These are phyloP conservation scores for Diophrys appendiculata DNA, from an alignment of 73 alveolate species.

Conservation along the genomic window DNA sequence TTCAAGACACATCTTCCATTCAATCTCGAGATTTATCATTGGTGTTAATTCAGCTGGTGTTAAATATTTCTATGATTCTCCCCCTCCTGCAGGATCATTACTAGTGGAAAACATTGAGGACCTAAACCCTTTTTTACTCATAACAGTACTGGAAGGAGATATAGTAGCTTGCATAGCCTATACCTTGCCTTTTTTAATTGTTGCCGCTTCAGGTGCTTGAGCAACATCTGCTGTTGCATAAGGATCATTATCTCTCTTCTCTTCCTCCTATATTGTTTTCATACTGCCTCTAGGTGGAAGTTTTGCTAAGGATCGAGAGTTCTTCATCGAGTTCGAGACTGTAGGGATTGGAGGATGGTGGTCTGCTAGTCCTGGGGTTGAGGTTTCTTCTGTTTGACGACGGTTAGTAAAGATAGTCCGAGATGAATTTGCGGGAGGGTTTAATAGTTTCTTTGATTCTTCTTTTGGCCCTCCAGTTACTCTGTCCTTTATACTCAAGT, in stretches of 20 bases:
- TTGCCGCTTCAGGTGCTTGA: no score
- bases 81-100: no score
- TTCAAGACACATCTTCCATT: slow-evolving; percentile 6
- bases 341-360: neutral
- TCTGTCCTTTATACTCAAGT: no score
- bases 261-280: neutral
- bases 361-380: no score
- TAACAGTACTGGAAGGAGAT: neutral
- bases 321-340: neutral
- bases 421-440: no score
- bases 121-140: neutral
- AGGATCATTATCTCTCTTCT: no score
- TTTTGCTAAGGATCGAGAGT: neutral
- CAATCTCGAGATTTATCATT: neutral
- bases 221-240: no score
- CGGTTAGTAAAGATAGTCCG: no score
- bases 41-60: slow-evolving; percentile 1
- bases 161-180: neutral
- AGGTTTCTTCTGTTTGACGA: no score
- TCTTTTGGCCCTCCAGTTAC: no score
- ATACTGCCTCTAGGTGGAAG: neutral
- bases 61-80: neutral
- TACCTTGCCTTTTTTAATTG: neutral
- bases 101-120: neutral
- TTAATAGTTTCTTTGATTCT: no score